phyloP scores from a whole-genome alignment of 805 yeast genomes.

The Yamadazyma sp. region DNA sequence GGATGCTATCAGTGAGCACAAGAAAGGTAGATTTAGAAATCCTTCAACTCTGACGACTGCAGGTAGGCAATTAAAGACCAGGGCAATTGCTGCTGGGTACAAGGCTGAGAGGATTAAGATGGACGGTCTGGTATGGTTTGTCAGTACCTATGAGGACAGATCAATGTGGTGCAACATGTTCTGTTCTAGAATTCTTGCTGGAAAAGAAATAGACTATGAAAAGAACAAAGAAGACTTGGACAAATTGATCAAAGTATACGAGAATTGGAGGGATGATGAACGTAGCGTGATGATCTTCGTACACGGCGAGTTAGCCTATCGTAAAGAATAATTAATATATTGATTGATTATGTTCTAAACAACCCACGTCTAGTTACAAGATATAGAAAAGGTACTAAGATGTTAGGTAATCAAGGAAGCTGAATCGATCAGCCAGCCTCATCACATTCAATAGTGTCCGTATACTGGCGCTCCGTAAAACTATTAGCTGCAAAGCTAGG shows the following conservation, averaged over 20 bases:
- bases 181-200: slow-evolving; percentile 14
- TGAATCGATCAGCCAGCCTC: too few relatives aligned
- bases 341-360: too few relatives aligned
- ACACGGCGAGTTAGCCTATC: slow-evolving; percentile 17
- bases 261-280: slow-evolving; percentile 18
- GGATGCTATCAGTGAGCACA: slow-evolving; percentile 10
- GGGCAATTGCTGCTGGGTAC: slow-evolving; percentile 23
- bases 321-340: too few relatives aligned
- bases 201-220: slow-evolving; percentile 4
- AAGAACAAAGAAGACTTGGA: slow-evolving; percentile 12
- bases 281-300: slow-evolving; percentile 15
- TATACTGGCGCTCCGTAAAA: too few relatives aligned
- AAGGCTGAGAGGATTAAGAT: slow-evolving; percentile 12
- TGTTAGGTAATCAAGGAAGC: too few relatives aligned
- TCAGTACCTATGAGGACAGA: slow-evolving; percentile 13
- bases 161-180: slow-evolving; percentile 13
- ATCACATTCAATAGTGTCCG: too few relatives aligned
- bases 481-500: too few relatives aligned
- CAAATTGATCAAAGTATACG: slow-evolving; percentile 13
- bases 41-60: slow-evolving; percentile 15
- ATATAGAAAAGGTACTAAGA: too few relatives aligned
- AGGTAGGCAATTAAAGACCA: slow-evolving; percentile 19
- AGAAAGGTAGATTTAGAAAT: slow-evolving; percentile 11
- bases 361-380: too few relatives aligned
- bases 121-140: slow-evolving; percentile 18